These are phyloP conservation scores for Monosporozyma aerobia DNA, from an alignment of 805 yeast genomes.

Conservation along the genomic window DNA sequence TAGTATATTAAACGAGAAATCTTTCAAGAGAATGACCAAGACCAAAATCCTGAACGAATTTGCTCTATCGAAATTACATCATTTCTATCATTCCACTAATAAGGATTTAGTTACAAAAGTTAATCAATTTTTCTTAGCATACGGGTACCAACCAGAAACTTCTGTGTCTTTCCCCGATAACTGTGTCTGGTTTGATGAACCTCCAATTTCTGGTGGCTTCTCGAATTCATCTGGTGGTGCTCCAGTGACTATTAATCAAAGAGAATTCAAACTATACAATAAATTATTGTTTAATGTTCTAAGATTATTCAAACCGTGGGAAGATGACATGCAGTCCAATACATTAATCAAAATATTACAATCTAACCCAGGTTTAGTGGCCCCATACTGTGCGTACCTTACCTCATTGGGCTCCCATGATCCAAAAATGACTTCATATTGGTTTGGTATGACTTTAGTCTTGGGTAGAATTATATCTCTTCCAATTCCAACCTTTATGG, in stretches of 20 bases:
- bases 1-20: conserved; percentile 47
- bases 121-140: conserved; percentile 38
- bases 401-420: conserved; percentile 64
- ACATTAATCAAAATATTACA: conserved; percentile 43
- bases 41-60: conserved; percentile 72
- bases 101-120: conserved; percentile 32
- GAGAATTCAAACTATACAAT: conserved; percentile 53
- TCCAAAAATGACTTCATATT: conserved; percentile 71
- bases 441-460: conserved; percentile 66
- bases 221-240: conserved; percentile 31
- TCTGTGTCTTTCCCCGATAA: conserved; percentile 42
- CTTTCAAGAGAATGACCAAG: conserved; percentile 60
- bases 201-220: conserved; percentile 14
- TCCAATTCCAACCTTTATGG: conserved; percentile 40
- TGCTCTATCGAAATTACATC: conserved; percentile 49
- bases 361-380: conserved; percentile 57
- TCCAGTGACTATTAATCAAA: conserved; percentile 39
- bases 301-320: conserved; percentile 71
- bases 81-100: conserved; percentile 37
- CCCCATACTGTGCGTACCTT: conserved; percentile 55
- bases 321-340: conserved; percentile 52
- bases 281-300: conserved; percentile 55
- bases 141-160: conserved; percentile 40
- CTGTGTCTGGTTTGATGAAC: conserved; percentile 40
- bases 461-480: conserved; percentile 50